Evolutionary conservation across 2,329 filamentous ascomycete genomes (phyloP), one percentile per base, ranked within the genome.

Genomic region (Pseudopyricularia cyperi): DNA sequence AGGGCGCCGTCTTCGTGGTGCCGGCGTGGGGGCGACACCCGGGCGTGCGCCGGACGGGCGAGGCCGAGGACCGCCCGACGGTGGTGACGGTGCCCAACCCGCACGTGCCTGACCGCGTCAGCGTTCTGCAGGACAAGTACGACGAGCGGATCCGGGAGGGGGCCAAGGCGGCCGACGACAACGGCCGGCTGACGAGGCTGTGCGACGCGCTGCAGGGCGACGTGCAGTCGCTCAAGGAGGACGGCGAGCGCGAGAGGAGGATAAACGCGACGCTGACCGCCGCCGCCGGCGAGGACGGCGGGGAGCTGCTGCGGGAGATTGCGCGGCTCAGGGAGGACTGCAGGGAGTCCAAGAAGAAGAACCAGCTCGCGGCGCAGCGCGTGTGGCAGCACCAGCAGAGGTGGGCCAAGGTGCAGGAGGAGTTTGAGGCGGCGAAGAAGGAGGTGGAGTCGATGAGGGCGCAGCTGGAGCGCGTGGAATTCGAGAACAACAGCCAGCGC

Each of bases 1-100:
- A 34, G 24, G 69, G 71, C 2, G 73, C 76, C 48, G 63, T 81
- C 53, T 80, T 79, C 58, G 63, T 80, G 7, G 63, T 78, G 28
- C 77, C 76, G 1, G 76, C 71, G 3, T 70, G 70, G 53, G 65
- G 68, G 12, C 62, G 68, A 22, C 74, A 78, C 52, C 72, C 76
- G 0, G 67, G 62, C 19, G 67, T 70, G 7, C 50, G 51, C 46
- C 62, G 69, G 30, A 78, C 74, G 1, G 62, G 66, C n/a, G 61
- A 67, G 52, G 63, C 74, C 24, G 75, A 78, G 60, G 57, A 57
- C 19, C 63, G 63, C 17, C 75, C 75, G 9, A 74, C 60, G 9
- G 59, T 68, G 1, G 61, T 68, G 37, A 55, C 60, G 26, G 57
- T 53, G 30, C 49, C 59, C 5, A 56, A 59, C 52, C 54, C 57